Evolutionary conservation across 1,284 basidiomycete species (phyloP), one percentile per base, ranked within the genome.

Genomic region (Cystobasidiaceae sp.): DNA sequence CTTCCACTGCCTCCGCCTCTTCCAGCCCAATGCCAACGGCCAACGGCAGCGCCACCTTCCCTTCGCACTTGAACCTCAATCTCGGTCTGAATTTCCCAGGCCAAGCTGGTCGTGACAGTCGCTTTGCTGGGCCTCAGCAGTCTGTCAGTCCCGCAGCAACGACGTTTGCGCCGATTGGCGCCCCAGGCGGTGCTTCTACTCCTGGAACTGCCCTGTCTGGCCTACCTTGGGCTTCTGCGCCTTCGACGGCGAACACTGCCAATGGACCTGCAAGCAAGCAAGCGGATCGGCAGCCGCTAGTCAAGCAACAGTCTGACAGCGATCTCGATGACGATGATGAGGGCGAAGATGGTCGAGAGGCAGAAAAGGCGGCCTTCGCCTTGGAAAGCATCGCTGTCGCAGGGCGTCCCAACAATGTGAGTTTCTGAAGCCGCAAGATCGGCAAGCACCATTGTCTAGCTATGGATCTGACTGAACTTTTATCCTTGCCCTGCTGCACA

Each of bases 291-390:
- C n/a, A 49, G 17, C 17, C n/a, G n/a, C 21, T 25, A 6, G 46
- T 4, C 50, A 27, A 46, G 27, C 32, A 49, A 11, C 41, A 55
- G 17, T 45, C 33, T 8, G 52, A 64, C 46, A 51, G 51, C 21
- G 52, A 64, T 17, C 46, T 51, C 32, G 52, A 64, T 39, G 61
- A 64, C n/a, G 61, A 64, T 49, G 58, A 61, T 17, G 48, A 43
- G 44, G 58, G 48, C 11, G 58, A 61, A 50, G 58, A 51, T n/a
- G 52, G 61, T 13, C 32, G 52, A 41, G 66, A 62, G 32, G 57
- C 49, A 34, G 66, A 67, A 37, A 50, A 67, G 25, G 66, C 66
- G 28, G 66, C 66, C 37, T 67, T 67, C 43, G 58, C 66, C n/a
- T 32, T 67, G 17, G 66, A 67, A 43, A 61, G 57, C 43, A 55